These are phyloP conservation scores for Pyrrhoderma noxium DNA, from an alignment of 1,284 basidiomycete genomes.

Conservation along the genomic window DNA sequence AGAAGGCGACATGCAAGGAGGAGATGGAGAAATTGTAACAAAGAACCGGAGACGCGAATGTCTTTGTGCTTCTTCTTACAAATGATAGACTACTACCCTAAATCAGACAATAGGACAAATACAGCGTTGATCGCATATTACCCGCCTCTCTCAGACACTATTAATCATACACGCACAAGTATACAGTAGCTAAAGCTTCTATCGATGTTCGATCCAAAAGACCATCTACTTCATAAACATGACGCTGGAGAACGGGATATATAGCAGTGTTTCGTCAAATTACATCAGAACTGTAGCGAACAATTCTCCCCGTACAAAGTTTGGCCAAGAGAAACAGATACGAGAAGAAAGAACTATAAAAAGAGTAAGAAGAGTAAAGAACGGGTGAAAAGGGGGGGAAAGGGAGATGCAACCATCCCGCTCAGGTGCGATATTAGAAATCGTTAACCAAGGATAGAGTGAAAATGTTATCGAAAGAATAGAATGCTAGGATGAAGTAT, in stretches of 20 bases:
- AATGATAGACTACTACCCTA: too few relatives aligned
- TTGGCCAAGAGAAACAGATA: constrained; percentile 1
- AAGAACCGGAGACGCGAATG: too few relatives aligned
- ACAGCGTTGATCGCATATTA: too few relatives aligned
- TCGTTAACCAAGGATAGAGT: background rate
- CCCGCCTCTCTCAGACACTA: too few relatives aligned
- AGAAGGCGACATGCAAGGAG: too few relatives aligned
- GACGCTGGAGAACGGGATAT: background rate
- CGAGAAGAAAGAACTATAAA: background rate
- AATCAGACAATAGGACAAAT: too few relatives aligned
- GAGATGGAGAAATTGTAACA: too few relatives aligned
- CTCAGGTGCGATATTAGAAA: background rate
- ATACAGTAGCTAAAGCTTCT: background rate
- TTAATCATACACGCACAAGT: background rate
- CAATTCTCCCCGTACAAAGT: constrained; percentile 11
- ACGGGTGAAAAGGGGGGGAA: background rate
- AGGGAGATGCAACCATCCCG: constrained; percentile 1
- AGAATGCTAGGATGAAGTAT: background rate
- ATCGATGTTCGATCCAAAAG: too few relatives aligned
- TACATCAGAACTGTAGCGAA: constrained; percentile 11
- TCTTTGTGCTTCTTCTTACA: too few relatives aligned
- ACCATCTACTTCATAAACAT: background rate
- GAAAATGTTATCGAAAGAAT: background rate
- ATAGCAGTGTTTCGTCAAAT: constrained; percentile 9
- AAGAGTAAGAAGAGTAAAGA: background rate